These are phyloP conservation scores for Rosellinia necatrix DNA, from an alignment of 2,329 filamentous ascomycete species.

Conservation along the genomic window DNA sequence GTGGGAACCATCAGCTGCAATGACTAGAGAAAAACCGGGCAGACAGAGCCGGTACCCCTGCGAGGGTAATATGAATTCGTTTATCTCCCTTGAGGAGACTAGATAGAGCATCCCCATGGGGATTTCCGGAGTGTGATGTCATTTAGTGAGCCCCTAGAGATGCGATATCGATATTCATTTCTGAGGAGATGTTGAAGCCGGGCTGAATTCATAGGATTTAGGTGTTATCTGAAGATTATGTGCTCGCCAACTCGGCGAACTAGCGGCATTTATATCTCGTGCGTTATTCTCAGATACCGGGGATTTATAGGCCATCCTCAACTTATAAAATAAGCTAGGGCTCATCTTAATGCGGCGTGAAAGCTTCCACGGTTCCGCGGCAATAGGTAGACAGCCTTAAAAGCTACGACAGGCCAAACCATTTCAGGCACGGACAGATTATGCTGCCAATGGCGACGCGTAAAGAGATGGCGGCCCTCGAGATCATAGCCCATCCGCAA, in stretches of 20 bases:
- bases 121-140: conserved; percentile 11
- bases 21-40: conserved; percentile 19
- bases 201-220: background rate
- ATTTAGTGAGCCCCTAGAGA: conserved; percentile 14
- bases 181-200: background rate
- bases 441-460: conserved; percentile 6
- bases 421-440: conserved; percentile 10
- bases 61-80: conserved; percentile 1
- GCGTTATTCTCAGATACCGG: background rate
- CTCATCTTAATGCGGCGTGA: background rate
- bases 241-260: background rate
- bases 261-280: background rate
- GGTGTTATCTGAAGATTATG: background rate
- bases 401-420: background rate
- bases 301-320: background rate
- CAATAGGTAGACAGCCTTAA: background rate
- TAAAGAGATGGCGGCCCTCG: background rate
- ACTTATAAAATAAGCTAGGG: background rate
- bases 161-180: conserved; percentile 3
- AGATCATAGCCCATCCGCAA: conserved; percentile 12
- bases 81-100: background rate
- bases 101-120: background rate
- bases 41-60: conserved; percentile 14
- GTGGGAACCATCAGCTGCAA: conserved; percentile 11
- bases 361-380: background rate